Conservation (phyloP, 2,329 filamentous ascomycete species). For the Orbilia javanica region DNA sequence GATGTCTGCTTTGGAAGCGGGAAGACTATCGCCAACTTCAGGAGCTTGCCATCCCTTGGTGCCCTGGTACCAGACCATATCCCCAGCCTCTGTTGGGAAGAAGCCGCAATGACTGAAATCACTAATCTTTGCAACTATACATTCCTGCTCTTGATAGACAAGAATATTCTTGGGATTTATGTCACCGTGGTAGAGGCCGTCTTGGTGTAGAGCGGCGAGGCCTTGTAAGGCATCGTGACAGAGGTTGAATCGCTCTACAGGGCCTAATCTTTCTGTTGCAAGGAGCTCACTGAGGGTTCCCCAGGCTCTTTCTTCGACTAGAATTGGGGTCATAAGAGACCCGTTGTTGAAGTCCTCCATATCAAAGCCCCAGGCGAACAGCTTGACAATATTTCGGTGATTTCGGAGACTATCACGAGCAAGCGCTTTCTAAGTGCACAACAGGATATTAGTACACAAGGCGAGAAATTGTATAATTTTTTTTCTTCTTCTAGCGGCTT, state of each 20-base stretch:
- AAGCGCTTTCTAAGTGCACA: constrained; percentile 40
- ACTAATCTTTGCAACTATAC: constrained; percentile 48
- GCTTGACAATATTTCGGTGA: constrained; percentile 47
- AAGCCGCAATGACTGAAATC: constrained; percentile 54
- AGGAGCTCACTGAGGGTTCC: constrained; percentile 50
- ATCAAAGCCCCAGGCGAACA: constrained; percentile 55
- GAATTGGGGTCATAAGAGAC: constrained; percentile 47
- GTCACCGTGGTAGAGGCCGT: constrained; percentile 50
- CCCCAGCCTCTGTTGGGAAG: constrained; percentile 29
- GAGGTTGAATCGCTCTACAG: constrained; percentile 41
- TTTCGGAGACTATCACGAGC: constrained; percentile 31
- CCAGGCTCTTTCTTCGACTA: constrained; percentile 52
- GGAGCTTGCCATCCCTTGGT: constrained; percentile 55
- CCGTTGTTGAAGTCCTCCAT: constrained; percentile 52
- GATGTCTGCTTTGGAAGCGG: constrained; percentile 36
- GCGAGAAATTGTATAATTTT: not conserved
- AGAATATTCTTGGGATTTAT: constrained; percentile 56
- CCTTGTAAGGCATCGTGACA: constrained; percentile 50
- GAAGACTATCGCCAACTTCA: constrained; percentile 35
- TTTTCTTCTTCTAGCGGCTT: no score
- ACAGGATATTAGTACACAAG: no score
- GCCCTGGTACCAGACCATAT: constrained; percentile 52
- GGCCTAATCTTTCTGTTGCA: constrained; percentile 18
- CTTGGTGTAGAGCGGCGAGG: constrained; percentile 33
- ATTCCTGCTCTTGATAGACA: constrained; percentile 48